A percentile compares a stretch with the other conserved stretches of the same genome.
phyloP scores from a whole-genome alignment of 495 filamentous ascomycete genomes.

The Penicillium robsamsonii region DNA sequence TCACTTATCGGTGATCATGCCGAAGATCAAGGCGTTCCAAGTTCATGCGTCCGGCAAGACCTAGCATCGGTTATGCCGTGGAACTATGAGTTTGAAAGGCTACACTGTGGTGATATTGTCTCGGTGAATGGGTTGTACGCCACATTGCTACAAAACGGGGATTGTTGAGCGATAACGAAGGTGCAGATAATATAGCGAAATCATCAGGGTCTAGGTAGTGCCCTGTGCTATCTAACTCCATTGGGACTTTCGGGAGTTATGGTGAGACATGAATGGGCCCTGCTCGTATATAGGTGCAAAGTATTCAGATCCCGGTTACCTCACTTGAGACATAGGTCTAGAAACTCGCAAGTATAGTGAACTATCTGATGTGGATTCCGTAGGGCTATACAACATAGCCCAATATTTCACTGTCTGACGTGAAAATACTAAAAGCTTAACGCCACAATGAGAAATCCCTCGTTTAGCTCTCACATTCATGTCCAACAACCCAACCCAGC shows the following conservation, averaged over 20 bases:
- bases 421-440: too few species aligned
- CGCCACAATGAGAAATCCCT: too few species aligned
- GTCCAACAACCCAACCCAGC: too few species aligned
- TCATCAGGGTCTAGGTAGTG: neutral
- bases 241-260: neutral
- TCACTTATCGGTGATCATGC: conserved; percentile 14
- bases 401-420: too few species aligned
- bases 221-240: neutral
- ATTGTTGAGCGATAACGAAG: neutral
- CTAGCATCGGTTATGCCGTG: neutral
- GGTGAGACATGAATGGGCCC: neutral
- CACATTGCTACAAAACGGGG: neutral
- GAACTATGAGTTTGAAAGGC: neutral
- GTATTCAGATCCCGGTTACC: neutral
- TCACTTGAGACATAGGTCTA: too few species aligned
- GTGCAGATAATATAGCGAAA: neutral
- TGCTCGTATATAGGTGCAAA: neutral
- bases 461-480: too few species aligned
- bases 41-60: neutral
- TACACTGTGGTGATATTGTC: neutral
- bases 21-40: conserved; percentile 1
- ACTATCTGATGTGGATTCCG: neutral
- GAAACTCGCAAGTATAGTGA: too few species aligned
- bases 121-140: neutral
- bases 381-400: too few species aligned